phyloP scores from a whole-genome alignment of 2,329 filamentous ascomycete species.

The Aspergillus sp. region DNA sequence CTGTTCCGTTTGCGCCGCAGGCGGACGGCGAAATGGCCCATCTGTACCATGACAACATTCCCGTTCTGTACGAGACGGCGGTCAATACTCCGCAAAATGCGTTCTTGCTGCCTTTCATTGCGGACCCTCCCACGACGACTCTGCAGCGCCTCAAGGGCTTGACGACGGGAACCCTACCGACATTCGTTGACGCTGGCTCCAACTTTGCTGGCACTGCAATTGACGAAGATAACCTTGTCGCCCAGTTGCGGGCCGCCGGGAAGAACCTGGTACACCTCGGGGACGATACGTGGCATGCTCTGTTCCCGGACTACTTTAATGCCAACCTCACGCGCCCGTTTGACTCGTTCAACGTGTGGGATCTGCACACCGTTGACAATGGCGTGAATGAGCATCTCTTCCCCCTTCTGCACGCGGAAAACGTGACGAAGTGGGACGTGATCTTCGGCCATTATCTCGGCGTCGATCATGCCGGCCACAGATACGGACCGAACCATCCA shows the following conservation, averaged over 20 bases:
- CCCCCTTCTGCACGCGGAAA: conserved; percentile 68
- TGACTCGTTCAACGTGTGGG: conserved; percentile 98
- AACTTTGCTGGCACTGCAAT: conserved; percentile 95
- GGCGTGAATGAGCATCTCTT: conserved; percentile 84
- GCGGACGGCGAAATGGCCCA: conserved; percentile 47
- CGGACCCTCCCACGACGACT: conserved; percentile 91
- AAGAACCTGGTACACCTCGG: conserved; percentile 88
- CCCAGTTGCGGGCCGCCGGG: conserved; percentile 61
- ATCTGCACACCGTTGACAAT: conserved; percentile 93
- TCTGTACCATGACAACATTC: conserved; percentile 83
- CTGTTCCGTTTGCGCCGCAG: conserved; percentile 66
- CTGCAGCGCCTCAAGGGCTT: conserved; percentile 89
- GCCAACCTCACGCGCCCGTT: conserved; percentile 81
- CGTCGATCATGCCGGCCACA: conserved; percentile 94
- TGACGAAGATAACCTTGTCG: conserved; percentile 80
- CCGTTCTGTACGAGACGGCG: conserved; percentile 81
- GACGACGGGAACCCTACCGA: conserved; percentile 91
- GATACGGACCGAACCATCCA: conserved; percentile 88
- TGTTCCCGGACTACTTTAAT: conserved; percentile 94
- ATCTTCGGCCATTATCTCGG: conserved; percentile 91
- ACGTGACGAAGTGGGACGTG: conserved; percentile 79
- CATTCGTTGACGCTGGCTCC: conserved; percentile 88
- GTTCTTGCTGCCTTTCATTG: conserved; percentile 90
- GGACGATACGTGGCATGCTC: conserved; percentile 94
- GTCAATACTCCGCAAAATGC: conserved; percentile 72